Conservation (phyloP, 208 protist species). For the Phytomonas francai region DNA sequence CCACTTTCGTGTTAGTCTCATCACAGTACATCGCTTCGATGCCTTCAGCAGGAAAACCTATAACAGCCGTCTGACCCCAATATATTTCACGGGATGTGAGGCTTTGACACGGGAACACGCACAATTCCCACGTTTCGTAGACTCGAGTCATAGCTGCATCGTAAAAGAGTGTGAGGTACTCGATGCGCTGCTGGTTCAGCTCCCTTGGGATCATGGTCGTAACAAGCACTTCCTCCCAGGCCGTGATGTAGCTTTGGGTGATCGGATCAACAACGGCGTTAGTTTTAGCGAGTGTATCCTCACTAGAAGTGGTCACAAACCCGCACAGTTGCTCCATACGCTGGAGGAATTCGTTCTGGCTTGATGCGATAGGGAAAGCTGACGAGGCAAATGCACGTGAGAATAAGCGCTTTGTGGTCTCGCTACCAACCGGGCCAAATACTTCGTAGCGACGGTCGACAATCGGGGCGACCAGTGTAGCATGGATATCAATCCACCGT, state of each 20-base stretch:
- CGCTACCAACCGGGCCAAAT: constrained; percentile 56
- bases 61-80: constrained; percentile 76
- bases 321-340: constrained; percentile 69
- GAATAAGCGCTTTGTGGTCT: constrained; percentile 50
- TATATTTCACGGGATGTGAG: constrained; percentile 64
- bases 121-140: constrained; percentile 83
- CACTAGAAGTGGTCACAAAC: constrained; percentile 29
- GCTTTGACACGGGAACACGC: constrained; percentile 64
- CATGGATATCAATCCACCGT: constrained; percentile 46
- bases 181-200: constrained; percentile 37
- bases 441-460: constrained; percentile 84
- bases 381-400: constrained; percentile 55
- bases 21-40: constrained; percentile 77
- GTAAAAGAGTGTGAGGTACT: constrained; percentile 77
- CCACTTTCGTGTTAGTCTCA: constrained; percentile 36
- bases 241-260: constrained; percentile 71
- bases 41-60: constrained; percentile 55
- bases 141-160: constrained; percentile 63
- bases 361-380: constrained; percentile 28
- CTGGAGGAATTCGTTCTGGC: constrained; percentile 26
- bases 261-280: constrained; percentile 77
- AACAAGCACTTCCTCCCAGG: constrained; percentile 77
- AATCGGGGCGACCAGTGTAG: constrained; percentile 47
- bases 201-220: constrained; percentile 44
- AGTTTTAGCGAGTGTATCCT: constrained; percentile 43